A percentile compares a stretch with the other conserved stretches of the same genome.
Conservation (phyloP, 2,329 filamentous ascomycete genomes). For the Verticillium tricorpus region DNA sequence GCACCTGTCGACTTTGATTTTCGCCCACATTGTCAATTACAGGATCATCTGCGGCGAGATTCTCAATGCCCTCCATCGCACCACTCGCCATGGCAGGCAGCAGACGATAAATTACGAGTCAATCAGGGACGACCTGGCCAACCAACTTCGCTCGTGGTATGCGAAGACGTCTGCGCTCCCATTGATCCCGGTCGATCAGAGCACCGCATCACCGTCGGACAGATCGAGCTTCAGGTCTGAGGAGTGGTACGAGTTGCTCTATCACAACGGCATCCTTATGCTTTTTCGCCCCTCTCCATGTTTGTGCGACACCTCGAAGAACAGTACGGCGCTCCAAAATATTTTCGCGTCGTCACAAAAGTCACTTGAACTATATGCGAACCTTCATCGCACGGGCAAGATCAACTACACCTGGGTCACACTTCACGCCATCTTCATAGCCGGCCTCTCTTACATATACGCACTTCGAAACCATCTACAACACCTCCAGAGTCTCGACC, state of each 20-base stretch:
- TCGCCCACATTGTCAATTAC: constrained; percentile 34
- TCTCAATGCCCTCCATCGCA: constrained; percentile 27
- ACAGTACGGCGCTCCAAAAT: constrained; percentile 24
- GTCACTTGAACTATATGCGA: constrained; percentile 36
- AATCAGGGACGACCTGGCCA: constrained; percentile 18
- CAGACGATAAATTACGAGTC: constrained; percentile 10
- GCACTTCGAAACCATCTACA: constrained; percentile 34
- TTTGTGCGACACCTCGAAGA: constrained; percentile 19
- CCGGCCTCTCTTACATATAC: constrained; percentile 39
- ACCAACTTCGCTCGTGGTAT: constrained; percentile 26
- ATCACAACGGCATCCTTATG: constrained; percentile 37
- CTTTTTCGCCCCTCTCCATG: constrained; percentile 35
- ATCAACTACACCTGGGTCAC: constrained; percentile 47
- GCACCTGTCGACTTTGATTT: constrained; percentile 20
- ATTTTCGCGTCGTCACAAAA: constrained; percentile 33
- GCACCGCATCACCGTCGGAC: constrained; percentile 12
- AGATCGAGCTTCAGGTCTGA: constrained; percentile 33
- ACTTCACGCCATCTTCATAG: constrained; percentile 42
- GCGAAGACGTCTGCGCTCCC: constrained; percentile 19
- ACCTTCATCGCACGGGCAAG: constrained; percentile 35
- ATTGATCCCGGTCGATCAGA: constrained; percentile 19
- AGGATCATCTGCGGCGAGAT: constrained; percentile 34
- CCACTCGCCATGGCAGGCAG: constrained; percentile 13
- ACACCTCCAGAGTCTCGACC: constrained; percentile 13
- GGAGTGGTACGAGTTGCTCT: constrained; percentile 37